Evolutionary conservation across 192 early-diverging fungal genomes (phyloP).

Genomic region (Rhizophagus prolifer): DNA sequence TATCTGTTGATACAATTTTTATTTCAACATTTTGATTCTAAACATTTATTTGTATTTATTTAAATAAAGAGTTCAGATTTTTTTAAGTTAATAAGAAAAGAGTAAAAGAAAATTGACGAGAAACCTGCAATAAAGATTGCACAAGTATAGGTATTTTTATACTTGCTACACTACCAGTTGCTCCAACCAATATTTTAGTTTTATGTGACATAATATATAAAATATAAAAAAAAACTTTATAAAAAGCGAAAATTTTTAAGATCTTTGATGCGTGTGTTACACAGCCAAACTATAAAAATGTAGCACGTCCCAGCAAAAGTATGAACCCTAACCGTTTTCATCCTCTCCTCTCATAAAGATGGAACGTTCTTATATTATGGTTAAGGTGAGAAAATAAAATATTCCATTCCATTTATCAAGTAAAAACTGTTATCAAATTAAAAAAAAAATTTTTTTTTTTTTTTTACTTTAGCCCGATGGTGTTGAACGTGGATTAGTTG

Average conservation of each 20-base stretch:
- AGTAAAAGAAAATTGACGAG: neutral
- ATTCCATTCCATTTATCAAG: neutral
- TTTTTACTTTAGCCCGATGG: conserved; percentile 37
- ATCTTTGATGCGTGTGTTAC: too few relatives aligned
- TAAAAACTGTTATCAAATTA: neutral
- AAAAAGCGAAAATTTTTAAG: too few relatives aligned
- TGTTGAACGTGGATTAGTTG: conserved; percentile 82
- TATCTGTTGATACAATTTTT: conserved; percentile 74
- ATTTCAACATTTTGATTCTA: conserved; percentile 60
- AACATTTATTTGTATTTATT: neutral
- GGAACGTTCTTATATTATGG: conserved; percentile 60
- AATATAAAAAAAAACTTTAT: too few relatives aligned
- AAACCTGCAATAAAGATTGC: conserved; percentile 44
- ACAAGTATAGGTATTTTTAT: conserved; percentile 85
- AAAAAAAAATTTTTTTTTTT: too few relatives aligned
- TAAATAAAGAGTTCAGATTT: neutral
- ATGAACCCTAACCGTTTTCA: too few relatives aligned
- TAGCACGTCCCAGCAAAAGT: too few relatives aligned
- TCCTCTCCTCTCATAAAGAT: neutral
- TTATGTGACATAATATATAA: conserved; percentile 2
- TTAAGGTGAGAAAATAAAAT: conserved; percentile 39
- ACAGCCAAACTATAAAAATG: too few relatives aligned
- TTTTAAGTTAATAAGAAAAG: neutral
- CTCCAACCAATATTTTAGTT: conserved; percentile 59
- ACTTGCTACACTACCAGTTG: conserved; percentile 89